Evolutionary conservation across 1,139 yeast species (phyloP), one percentile per base, ranked within the genome.

Genomic region (Hyphopichia burtonii): DNA sequence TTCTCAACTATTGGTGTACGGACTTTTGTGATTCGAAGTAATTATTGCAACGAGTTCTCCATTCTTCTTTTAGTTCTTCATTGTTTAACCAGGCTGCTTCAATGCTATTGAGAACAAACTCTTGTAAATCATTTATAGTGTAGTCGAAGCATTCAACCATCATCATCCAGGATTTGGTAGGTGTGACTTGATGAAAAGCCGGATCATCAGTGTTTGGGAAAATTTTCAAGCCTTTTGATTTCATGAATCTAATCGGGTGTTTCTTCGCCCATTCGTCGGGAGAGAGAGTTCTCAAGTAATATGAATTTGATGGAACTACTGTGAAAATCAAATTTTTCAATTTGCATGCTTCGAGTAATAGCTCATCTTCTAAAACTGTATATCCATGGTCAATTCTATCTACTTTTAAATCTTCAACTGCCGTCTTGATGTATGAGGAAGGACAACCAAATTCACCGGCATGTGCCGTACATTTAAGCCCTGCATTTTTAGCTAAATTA

Each of bases 191-290:
- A 37, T 56, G 61, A 34, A 56, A 50, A 8, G 57, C 47, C 7
- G 61, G 61, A 42, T 56, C 61, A 40, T 56, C 61, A 6, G 61
- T 55, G 37, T 56, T 56, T 3, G 61, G 61, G 46, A 55, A 57
- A n/a, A 56, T 47, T 32, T 40, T 48, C 32, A 56, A 38, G 1
- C 61, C 61, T n/a, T 45, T 44, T 40, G 45, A 41, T 15, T 55
- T 51, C 61, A 57, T 57, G 39, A 47, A 38, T 19, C 61, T 39
- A 31, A 57, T 57, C 4, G 60, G 61, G 40, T 57, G 61, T 39
- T 53, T 51, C 10, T 34, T 23, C 2, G 61, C 59, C 61, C 61
- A 57, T 37, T 54, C 54, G 3, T 50, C 51, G 14, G 52, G 54
- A 12, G 49, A 44, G 10, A 55, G 43, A 7, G 53, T 48, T 33